Base-by-base conservation (phyloP, 1,139 yeast species). In the Candida sp. region DNA sequence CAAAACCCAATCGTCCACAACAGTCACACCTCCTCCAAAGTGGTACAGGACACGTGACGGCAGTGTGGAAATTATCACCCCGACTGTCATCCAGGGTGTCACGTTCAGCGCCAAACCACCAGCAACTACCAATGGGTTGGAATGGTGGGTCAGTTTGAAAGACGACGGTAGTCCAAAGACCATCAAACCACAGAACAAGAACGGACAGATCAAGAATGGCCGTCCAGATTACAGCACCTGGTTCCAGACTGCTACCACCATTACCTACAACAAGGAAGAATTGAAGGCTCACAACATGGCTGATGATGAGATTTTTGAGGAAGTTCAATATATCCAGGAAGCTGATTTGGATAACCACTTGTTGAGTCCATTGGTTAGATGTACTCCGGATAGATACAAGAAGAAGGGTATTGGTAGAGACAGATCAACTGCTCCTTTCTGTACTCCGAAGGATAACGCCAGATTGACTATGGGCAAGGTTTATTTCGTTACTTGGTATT, bases 111-210 rank as follows among this genome's bases (percentile, higher is more conserved):
- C 87, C 9, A 83, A 85, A 61, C 96, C 96, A 1, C 83, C 90
- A 0, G 66, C 63, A 3, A 82, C 87, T 7, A 83, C 90, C 23
- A 75, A 86, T 55, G 90, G 90, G 11, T 77, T 89, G 54, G 84
- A 85, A 56, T 89, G 88, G n/a, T 91, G 97, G 97, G 75, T 91
- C 46, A 80, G 90, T 2, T 75, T 91, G 61, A 80, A 90, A 51
- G 85, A 86, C 55, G 83, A 86, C 54, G 97, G 97, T 7, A 67
- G 79, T n/a, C 96, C 97, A 49, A 85, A 86, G 66, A 90, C 96
- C 0, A 83, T 90, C 48, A 75, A 70, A 45, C 97, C 97, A 1
- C 78, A 88, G 58, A 61, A 84, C 60, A 90, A 90, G 62, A 84
- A 86, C 55, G 96, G 96, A 5, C 73, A 70, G 48, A 85, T 87